Percentiles rank a stretch among this genome's conserved stretches.
These are phyloP conservation scores for Fusarium sp. DNA, from an alignment of 2,329 filamentous ascomycete species.

Conservation along the genomic window DNA sequence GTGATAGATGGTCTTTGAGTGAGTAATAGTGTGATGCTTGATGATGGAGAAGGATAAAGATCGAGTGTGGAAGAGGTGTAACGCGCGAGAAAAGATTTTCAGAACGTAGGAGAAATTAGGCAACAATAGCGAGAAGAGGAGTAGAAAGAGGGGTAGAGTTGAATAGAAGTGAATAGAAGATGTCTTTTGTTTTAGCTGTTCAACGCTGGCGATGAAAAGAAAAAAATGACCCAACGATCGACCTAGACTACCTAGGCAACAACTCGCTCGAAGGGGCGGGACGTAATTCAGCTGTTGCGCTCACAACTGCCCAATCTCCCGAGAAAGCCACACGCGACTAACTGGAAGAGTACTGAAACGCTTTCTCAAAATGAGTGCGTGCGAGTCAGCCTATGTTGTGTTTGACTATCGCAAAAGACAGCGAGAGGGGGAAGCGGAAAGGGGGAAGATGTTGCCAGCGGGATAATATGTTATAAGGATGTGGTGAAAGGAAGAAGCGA, in stretches of 20 bases:
- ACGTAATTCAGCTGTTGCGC: not conserved
- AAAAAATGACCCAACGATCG: no score
- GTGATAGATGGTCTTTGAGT: no score
- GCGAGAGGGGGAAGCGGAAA: not conserved
- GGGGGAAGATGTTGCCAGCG: no score
- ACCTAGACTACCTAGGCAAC: not conserved
- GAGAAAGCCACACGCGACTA: not conserved
- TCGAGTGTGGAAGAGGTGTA: accelerated
- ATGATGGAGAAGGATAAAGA: not conserved
- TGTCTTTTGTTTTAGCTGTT: no score
- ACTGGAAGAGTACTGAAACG: not conserved
- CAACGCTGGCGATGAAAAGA: no score
- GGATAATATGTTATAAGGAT: no score
- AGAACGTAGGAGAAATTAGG: no score
- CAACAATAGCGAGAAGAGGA: no score
- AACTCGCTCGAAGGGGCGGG: not conserved
- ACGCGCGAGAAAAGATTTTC: no score
- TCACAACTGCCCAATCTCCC: not conserved
- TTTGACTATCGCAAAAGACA: not conserved
- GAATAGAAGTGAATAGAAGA: no score
- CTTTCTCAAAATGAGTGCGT: not conserved
- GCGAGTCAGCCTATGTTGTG: not conserved
- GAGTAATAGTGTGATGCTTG: accelerated
- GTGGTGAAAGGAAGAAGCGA: no score
- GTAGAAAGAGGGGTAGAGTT: no score